These are phyloP conservation scores for Pichia occidentalis DNA, from an alignment of 805 yeast species.

Conservation along the genomic window DNA sequence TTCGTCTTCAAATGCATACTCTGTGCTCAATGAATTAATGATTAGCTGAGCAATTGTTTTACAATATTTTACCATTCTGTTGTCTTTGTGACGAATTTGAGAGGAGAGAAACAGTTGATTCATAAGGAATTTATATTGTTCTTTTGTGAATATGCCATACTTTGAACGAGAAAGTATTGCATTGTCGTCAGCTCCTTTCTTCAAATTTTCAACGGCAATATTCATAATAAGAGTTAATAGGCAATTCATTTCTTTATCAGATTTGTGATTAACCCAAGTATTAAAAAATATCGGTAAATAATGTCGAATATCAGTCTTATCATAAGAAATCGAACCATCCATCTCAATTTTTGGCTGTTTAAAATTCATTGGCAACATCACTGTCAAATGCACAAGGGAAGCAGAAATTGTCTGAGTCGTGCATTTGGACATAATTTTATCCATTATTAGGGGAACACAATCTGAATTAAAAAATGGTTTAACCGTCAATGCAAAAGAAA, in stretches of 20 bases:
- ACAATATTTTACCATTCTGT: constrained; percentile 23
- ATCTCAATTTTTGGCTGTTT: constrained; percentile 17
- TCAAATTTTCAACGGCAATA: constrained; percentile 44
- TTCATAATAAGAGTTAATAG: constrained; percentile 60
- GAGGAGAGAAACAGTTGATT: constrained; percentile 40
- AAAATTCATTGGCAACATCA: constrained; percentile 45
- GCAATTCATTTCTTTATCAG: constrained; percentile 50
- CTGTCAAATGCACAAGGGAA: constrained; percentile 45
- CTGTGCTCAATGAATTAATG: constrained; percentile 56
- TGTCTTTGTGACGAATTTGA: constrained; percentile 20
- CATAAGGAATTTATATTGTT: constrained; percentile 55
- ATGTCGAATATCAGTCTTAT: constrained; percentile 31
- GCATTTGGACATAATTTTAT: constrained; percentile 43
- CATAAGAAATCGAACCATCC: constrained; percentile 19
- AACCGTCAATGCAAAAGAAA: constrained; percentile 48
- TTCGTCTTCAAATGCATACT: constrained; percentile 31
- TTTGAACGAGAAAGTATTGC: constrained; percentile 34
- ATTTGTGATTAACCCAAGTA: constrained; percentile 56
- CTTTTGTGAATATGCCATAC: constrained; percentile 57
- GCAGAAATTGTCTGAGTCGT: constrained; percentile 47
- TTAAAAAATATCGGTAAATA: constrained; percentile 64
- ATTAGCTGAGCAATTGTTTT: constrained; percentile 36
- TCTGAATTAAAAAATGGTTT: constrained; percentile 46
- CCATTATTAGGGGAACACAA: constrained; percentile 45
- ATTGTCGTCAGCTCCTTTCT: constrained; percentile 27